Conservation (phyloP, 495 filamentous ascomycete species). For the Hypoxylon lienhwacheense region DNA sequence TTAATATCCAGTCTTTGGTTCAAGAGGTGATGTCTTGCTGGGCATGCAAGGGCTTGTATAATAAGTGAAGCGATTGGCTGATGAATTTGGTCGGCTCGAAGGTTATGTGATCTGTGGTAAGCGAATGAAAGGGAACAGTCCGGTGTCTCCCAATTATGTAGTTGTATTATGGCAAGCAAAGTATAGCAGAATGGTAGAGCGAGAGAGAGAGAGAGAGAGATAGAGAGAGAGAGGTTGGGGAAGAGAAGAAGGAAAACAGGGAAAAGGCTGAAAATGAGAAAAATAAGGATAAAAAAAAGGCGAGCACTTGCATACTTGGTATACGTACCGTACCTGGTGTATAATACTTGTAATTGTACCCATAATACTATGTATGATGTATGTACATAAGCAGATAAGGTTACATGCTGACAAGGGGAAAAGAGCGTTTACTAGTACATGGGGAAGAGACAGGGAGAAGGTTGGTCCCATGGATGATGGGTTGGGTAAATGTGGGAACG, state of each 20-base stretch:
- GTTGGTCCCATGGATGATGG: background rate
- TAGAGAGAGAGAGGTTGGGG: conserved; percentile 12
- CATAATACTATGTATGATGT: no score
- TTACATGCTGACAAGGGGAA: conserved; percentile 40
- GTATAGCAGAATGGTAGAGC: conserved; percentile 11
- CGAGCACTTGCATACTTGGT: no score
- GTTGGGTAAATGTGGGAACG: conserved; percentile 2
- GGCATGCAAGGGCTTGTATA: conserved; percentile 3
- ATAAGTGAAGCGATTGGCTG: conserved; percentile 11
- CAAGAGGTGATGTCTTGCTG: background rate
- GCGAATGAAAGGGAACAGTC: conserved; percentile 34
- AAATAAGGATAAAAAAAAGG: no score
- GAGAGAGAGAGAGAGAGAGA: conserved; percentile 15
- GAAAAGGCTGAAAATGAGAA: no score
- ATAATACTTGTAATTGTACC: no score
- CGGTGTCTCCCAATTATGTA: conserved; percentile 32
- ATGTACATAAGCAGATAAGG: no score
- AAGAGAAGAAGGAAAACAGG: background rate
- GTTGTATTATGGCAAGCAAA: conserved; percentile 13
- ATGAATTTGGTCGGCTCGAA: conserved; percentile 6
- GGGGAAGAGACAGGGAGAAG: background rate
- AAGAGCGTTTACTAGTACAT: conserved; percentile 19
- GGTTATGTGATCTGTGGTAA: conserved; percentile 13
- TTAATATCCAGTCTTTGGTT: conserved; percentile 7
- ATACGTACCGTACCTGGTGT: no score